Percentiles rank a stretch among this genome's conserved stretches.
These are phyloP conservation scores for Amaranthus hypochondriacus DNA, from an alignment of 148 eudicot species.

Conservation along the genomic window DNA sequence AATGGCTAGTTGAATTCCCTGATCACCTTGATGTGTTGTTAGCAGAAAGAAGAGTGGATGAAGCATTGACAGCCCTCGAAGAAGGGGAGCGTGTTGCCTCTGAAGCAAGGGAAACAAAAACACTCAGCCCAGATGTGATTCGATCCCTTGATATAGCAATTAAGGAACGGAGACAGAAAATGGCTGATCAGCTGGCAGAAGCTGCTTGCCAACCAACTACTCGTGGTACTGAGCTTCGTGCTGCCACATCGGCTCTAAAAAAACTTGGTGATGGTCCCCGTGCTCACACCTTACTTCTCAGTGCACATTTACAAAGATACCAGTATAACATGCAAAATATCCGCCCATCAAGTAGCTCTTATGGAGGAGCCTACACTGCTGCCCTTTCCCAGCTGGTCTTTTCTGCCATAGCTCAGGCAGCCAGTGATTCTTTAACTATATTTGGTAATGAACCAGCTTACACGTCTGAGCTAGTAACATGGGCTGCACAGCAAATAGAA, in stretches of 20 bases:
- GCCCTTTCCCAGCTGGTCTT: slow-evolving; percentile 94
- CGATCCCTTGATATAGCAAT: slow-evolving; percentile 59
- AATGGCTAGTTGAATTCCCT: slow-evolving; percentile 78
- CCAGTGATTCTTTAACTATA: slow-evolving; percentile 73
- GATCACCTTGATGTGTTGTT: slow-evolving; percentile 89
- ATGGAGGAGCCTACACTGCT: slow-evolving; percentile 99
- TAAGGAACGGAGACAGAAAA: slow-evolving; percentile 65
- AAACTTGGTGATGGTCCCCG: slow-evolving; percentile 97
- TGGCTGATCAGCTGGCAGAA: slow-evolving; percentile 97
- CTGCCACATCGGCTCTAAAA: slow-evolving; percentile 80
- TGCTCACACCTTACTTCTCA: slow-evolving; percentile 83
- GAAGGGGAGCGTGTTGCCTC: slow-evolving; percentile 74
- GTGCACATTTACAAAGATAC: slow-evolving; percentile 84
- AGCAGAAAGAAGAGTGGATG: slow-evolving; percentile 93
- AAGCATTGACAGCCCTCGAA: slow-evolving; percentile 74
- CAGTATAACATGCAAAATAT: slow-evolving; percentile 86
- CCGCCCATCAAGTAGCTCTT: slow-evolving; percentile 96
- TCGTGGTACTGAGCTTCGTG: slow-evolving; percentile 89
- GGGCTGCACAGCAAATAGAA: slow-evolving; percentile 93
- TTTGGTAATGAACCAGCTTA: slow-evolving; percentile 85
- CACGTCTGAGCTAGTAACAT: slow-evolving; percentile 89
- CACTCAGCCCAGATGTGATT: slow-evolving; percentile 46
- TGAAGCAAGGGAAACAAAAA: slow-evolving; percentile 74
- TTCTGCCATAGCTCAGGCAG: slow-evolving; percentile 90
- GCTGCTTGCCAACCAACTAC: slow-evolving; percentile 95